A percentile compares a stretch with the other conserved stretches of the same genome.
phyloP scores from a whole-genome alignment of 345 rosid genomes.

The Hypericum androsaemum region DNA sequence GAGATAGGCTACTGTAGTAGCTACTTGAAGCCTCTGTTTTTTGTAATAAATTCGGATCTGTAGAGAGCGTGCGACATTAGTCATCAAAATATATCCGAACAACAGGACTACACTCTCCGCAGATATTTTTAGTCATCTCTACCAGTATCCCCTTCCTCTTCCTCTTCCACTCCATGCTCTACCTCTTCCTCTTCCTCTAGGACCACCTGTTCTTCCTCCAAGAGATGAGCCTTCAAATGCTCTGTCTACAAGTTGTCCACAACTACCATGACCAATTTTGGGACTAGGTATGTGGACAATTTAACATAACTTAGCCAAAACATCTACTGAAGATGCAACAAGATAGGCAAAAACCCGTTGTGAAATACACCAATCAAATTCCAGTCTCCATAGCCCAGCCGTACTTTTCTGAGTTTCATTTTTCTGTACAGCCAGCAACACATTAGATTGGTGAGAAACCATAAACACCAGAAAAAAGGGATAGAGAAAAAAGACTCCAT shows the following conservation, averaged over 20 bases:
- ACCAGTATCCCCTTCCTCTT: slow-evolving; percentile 51
- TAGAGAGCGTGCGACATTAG: no score
- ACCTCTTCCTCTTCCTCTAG: slow-evolving; percentile 49
- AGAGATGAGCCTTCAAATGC: slow-evolving; percentile 81
- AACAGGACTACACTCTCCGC: no score
- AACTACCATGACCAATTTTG: no score
- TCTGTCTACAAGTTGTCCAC: slow-evolving; percentile 79
- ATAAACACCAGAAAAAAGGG: background rate
- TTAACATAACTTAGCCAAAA: no score
- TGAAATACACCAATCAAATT: background rate
- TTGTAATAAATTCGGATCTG: no score
- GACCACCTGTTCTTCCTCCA: slow-evolving; percentile 66
- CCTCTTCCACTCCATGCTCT: slow-evolving; percentile 51
- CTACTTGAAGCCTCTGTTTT: no score
- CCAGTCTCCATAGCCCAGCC: slow-evolving; percentile 46
- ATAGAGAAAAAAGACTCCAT: slow-evolving; percentile 1
- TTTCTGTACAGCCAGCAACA: slow-evolving; percentile 38
- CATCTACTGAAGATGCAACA: background rate
- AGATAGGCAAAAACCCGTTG: no score
- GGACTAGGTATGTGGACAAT: no score
- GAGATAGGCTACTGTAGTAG: no score
- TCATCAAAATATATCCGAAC: no score
- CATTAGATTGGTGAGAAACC: no score
- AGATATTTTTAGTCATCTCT: slow-evolving; percentile 10
- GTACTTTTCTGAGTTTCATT: slow-evolving; percentile 79